Evolutionary conservation across 2,329 filamentous ascomycete genomes (phyloP).

Genomic region (Diaporthe vexans): DNA sequence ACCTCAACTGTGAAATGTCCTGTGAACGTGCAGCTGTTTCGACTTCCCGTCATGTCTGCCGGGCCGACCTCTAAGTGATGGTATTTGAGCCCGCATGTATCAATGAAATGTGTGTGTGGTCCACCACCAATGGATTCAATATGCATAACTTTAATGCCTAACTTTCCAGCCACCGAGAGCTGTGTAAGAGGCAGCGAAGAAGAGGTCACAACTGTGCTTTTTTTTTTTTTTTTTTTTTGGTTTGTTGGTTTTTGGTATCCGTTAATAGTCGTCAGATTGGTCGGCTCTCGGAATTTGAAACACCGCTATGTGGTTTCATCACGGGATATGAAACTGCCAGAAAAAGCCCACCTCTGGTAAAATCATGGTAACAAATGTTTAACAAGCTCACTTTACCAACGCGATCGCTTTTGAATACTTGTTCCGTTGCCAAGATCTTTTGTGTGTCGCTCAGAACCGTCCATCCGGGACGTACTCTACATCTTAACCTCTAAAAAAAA

Average conservation of each 20-base stretch:
- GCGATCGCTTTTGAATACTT: background rate
- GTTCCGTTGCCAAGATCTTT: background rate
- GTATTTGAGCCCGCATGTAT: background rate
- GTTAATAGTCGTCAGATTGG: no score
- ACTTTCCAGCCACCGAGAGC: no score
- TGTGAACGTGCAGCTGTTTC: no score
- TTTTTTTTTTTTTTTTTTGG: background rate
- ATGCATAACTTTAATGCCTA: background rate
- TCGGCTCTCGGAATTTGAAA: background rate
- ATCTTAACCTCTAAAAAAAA: background rate
- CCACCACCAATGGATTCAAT: background rate
- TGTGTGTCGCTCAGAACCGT: no score
- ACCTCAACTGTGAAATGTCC: background rate
- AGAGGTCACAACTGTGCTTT: background rate
- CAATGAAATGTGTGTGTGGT: background rate
- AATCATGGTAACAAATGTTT: background rate
- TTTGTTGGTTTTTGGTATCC: background rate
- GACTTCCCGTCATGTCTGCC: background rate
- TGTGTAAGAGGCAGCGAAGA: no score
- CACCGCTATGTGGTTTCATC: conserved; percentile 23
- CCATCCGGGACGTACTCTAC: no score
- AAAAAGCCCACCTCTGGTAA: background rate
- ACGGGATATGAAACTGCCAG: conserved; percentile 15
- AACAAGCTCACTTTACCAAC: background rate
- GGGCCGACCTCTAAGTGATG: no score